Base-by-base conservation (phyloP, 2,329 filamentous ascomycete genomes). In the Fusarium zealandicum region DNA sequence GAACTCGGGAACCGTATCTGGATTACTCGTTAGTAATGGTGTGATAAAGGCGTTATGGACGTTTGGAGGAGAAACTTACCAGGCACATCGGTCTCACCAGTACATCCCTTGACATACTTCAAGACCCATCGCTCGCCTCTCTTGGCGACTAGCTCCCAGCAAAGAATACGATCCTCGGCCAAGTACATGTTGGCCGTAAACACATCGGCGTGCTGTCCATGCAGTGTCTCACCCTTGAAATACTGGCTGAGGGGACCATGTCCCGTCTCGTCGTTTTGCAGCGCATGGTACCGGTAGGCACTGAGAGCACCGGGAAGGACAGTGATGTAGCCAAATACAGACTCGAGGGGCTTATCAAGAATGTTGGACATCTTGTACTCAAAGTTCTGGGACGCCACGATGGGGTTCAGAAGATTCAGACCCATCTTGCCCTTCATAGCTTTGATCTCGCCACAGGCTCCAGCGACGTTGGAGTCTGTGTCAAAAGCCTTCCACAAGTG, bases 301-400 rank as follows among this genome's bases (percentile, higher is more conserved):
- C 91, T 96, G 45, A 99, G 83, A 1, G 95, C 95, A 74, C 95
- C 96, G 0, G 95, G 96, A 61, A 99, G 78, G 65, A 99, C 95
- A 6, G 93, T 98, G 65, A 99, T 99, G 72, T 98, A 99, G 2
- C 95, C 95, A 72, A 99, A 99, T 1, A 96, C 93, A 0, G 92
- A 96, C 73, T 99, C 95, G 2, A 99, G 80, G 0, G 95, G 95
- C 74, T 99, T 99, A 73, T 99, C 95, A 20, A 99, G 81, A 68
- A 99, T 99, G 68, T 99, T 99, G 33, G 92, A 96, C 92, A 99
- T 97, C 76, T 99, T 99, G 80, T 99, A 99, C 78, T 99, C 95
- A 65, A 99, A 99, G 72, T 99, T 99, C 69, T 99, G 95, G 38
- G 92, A 96, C 0, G 95, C 95, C 13, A 99, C 93, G 6, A 99